phyloP scores from a whole-genome alignment of 495 filamentous ascomycete species.

The Trichocladium antarcticum region DNA sequence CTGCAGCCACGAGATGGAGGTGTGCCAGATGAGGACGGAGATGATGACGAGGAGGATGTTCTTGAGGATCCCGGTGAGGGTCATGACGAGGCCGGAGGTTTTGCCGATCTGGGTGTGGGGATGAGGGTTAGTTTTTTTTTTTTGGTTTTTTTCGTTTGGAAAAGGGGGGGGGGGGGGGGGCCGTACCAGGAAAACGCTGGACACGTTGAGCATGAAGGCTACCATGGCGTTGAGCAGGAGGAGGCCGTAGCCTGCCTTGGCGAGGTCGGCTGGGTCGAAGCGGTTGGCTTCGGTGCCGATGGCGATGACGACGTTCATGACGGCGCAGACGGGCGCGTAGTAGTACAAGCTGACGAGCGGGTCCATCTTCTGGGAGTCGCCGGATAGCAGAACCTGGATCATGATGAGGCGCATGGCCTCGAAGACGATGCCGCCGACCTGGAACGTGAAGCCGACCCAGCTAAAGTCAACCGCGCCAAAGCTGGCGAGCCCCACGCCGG shows the following conservation, averaged over 20 bases:
- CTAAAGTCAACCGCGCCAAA: constrained; percentile 67
- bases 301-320: constrained; percentile 63
- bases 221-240: constrained; percentile 59
- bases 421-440: constrained; percentile 57
- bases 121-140: not conserved
- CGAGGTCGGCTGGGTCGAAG: constrained; percentile 44
- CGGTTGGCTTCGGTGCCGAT: constrained; percentile 45
- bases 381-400: constrained; percentile 61
- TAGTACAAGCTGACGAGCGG: constrained; percentile 78
- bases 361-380: constrained; percentile 64
- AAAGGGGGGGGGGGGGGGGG: not conserved
- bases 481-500: constrained; percentile 62
- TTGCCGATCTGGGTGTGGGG: constrained; percentile 49
- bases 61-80: constrained; percentile 65
- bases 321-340: constrained; percentile 66
- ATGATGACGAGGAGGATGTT: constrained; percentile 59
- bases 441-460: constrained; percentile 56
- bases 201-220: constrained; percentile 68
- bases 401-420: constrained; percentile 69
- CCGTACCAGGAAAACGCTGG: constrained; percentile 60
- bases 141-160: not conserved
- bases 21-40: constrained; percentile 56
- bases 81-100: constrained; percentile 66
- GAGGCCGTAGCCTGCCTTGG: constrained; percentile 44
- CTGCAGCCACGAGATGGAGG: constrained; percentile 48